Evolutionary conservation across 495 filamentous ascomycete species (phyloP), one percentile per base, ranked within the genome.

Genomic region (Oidiodendron maius): DNA sequence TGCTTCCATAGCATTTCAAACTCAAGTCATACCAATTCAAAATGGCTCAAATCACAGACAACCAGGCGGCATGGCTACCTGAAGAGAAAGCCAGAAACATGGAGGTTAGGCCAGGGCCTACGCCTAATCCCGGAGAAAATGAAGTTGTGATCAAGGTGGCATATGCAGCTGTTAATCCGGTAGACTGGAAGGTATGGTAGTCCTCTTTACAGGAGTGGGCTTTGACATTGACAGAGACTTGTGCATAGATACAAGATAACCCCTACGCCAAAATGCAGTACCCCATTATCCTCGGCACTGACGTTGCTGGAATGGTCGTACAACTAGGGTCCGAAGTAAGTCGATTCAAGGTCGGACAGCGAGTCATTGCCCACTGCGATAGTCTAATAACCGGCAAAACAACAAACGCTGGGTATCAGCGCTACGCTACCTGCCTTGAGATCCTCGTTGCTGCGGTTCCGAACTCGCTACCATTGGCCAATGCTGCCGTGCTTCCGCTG

Each of bases 401-500:
- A 9, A 37, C 53, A 4, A 28, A 51, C 1, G 25, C 42, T 15
- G 46, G 15, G 5, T 50, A 42, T 25, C 47, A 50, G 15, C 38
- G 15, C 38, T 50, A 42, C 58, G 26, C 1, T 12, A 47, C 34
- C n/a, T 47, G 44, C 21, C 44, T 9, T 17, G 44, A 47, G 32
- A 47, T 47, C 20, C 16, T 47, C 3, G 32, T 47, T n/a, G 42
- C 62, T 0, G 38, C 40, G 30, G 55, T 76, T 20, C 71, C 72
- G 0, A 62, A 65, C 12, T 51, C 40, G 15, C 42, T 74, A n/a
- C 49, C 61, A 2, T 63, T 67, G 17, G 57, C 52, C 0, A 50
- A 61, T 11, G 71, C 65, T 20, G 58, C 57, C 4, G 71, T 73
- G 6, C 56, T 76, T 11, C 71, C 71, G 0, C 53, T 73, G 13